phyloP scores from a whole-genome alignment of 805 yeast species.

The Ogataea minuta region DNA sequence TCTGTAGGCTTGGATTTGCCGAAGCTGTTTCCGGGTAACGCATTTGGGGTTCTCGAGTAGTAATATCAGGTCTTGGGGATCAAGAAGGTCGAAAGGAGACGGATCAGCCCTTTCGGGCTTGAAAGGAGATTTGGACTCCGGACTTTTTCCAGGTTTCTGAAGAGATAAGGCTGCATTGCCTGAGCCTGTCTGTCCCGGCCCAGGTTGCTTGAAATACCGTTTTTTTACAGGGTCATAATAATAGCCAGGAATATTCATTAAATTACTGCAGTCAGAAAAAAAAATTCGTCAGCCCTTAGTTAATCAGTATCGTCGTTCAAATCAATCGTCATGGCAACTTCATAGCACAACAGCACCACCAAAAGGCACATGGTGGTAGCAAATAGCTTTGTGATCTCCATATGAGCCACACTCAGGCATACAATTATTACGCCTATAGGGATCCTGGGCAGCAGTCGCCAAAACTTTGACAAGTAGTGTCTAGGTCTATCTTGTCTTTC shows the following conservation, averaged over 20 bases:
- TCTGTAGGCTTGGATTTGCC: neutral
- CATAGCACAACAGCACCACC: conserved; percentile 14
- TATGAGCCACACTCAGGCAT: conserved; percentile 14
- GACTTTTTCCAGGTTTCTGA: neutral
- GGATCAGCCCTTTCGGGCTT: neutral
- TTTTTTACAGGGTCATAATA: conserved; percentile 21
- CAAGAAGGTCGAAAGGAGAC: neutral
- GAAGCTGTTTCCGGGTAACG: neutral
- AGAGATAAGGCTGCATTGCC: neutral
- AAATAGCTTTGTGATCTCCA: conserved; percentile 16
- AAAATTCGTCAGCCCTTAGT: neutral
- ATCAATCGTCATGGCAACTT: conserved; percentile 7
- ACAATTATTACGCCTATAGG: conserved; percentile 11
- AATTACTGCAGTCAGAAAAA: neutral
- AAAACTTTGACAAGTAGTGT: conserved; percentile 32
- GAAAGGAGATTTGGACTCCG: neutral
- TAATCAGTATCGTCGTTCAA: neutral
- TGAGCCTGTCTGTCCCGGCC: neutral
- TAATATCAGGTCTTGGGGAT: neutral
- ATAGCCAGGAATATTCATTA: conserved; percentile 21
- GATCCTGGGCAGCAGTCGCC: conserved; percentile 20
- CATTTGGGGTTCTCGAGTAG: conserved; percentile 1
- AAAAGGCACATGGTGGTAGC: conserved; percentile 14
- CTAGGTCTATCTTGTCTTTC: conserved; percentile 35
- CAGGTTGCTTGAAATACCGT: conserved; percentile 17